Conservation (phyloP, 2,329 filamentous ascomycete species). For the Aspergillus tanneri region DNA sequence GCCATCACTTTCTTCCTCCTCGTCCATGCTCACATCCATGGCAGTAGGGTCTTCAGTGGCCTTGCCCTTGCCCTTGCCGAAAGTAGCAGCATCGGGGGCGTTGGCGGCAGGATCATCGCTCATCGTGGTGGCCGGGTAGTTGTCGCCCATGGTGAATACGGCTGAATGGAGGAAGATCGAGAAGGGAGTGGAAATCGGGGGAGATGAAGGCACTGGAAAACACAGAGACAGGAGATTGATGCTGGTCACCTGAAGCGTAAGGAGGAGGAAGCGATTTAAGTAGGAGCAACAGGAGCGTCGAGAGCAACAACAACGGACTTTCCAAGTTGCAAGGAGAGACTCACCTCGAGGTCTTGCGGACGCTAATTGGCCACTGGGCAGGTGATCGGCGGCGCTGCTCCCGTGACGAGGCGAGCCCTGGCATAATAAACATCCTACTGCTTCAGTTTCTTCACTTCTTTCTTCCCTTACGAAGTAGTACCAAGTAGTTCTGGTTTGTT, state of each 20-base stretch:
- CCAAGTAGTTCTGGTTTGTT: too few relatives aligned
- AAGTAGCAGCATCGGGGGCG: constrained; percentile 40
- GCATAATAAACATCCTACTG: constrained; percentile 22
- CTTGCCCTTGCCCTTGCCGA: constrained; percentile 85
- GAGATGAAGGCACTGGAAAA: constrained; percentile 7
- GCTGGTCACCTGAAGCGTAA: constrained; percentile 55
- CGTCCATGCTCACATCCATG: constrained; percentile 68
- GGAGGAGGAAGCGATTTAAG: constrained; percentile 51
- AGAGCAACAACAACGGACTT: constrained; percentile 10
- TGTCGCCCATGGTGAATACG: constrained; percentile 36
- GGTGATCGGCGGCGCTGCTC: constrained; percentile 19
- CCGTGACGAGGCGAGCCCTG: constrained; percentile 19
- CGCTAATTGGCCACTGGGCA: constrained; percentile 18
- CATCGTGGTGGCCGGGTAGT: constrained; percentile 28
- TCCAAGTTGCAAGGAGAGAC: constrained; percentile 21
- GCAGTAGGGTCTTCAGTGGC: constrained; percentile 52
- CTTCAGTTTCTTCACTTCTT: too few relatives aligned
- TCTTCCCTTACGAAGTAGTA: too few relatives aligned
- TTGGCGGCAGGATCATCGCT: constrained; percentile 42
- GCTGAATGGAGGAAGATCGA: constrained; percentile 3
- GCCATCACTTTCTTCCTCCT: constrained; percentile 70
- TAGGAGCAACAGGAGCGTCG: constrained; percentile 17
- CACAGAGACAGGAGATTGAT: constrained; percentile 49
- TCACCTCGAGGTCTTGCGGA: constrained; percentile 10
- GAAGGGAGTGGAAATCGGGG: constrained; percentile 4